A percentile compares a stretch with the other conserved stretches of the same genome.
Conservation (phyloP, 352 stramenopile species). For the Globisporangium polare region DNA sequence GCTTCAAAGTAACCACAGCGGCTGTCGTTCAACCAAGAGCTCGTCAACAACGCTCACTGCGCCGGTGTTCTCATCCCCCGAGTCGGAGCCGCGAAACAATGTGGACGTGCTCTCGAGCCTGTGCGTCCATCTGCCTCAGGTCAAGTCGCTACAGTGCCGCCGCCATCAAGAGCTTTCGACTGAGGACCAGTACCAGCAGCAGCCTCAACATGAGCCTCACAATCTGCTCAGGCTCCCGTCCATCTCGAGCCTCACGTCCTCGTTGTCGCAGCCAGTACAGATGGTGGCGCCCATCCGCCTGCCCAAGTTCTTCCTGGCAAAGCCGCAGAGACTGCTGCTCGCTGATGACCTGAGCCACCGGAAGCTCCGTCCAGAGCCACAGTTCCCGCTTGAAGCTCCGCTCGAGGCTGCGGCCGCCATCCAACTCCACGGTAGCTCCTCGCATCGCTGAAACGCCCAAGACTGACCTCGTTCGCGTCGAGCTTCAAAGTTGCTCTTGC, state of each 20-base stretch:
- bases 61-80: background rate
- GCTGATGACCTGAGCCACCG: background rate
- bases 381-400: background rate
- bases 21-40: background rate
- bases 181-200: background rate
- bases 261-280: background rate
- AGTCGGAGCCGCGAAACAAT: background rate
- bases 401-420: background rate
- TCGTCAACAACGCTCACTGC: background rate
- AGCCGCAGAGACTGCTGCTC: background rate
- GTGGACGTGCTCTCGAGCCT: background rate
- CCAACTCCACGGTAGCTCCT: background rate
- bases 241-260: background rate
- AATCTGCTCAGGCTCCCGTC: background rate
- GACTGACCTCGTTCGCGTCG: background rate
- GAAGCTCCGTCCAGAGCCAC: background rate
- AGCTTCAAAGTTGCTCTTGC: background rate
- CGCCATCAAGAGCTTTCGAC: background rate
- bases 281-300: background rate
- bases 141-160: background rate
- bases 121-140: background rate
- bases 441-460: background rate
- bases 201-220: background rate
- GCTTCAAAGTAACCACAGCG: background rate
- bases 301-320: background rate